Evolutionary conservation across 768 basidiomycete genomes (phyloP).

Genomic region (Lactarius vividus): DNA sequence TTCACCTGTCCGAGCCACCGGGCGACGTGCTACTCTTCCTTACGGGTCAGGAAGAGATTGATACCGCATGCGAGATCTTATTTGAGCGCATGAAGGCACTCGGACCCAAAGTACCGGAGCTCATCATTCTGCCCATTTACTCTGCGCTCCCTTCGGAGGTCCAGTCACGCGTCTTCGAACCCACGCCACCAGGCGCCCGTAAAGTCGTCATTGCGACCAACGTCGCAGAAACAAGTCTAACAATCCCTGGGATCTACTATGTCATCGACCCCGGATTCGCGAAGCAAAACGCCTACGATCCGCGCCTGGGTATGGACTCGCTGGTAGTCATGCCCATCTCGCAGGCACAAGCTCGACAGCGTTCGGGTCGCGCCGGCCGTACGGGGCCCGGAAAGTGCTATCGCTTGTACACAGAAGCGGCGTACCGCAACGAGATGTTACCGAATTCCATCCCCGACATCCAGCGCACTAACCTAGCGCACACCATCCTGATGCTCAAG

Average conservation of each 20-base stretch:
- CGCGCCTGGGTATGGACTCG: conserved; percentile 97
- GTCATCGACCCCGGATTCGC: conserved; percentile 98
- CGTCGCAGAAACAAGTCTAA: conserved; percentile 97
- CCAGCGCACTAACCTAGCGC: conserved; percentile 88
- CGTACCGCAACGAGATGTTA: conserved; percentile 98
- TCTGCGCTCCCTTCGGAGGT: conserved; percentile 98
- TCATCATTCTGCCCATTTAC: conserved; percentile 96
- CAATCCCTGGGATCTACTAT: conserved; percentile 98
- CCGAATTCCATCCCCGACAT: conserved; percentile 98
- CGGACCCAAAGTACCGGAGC: conserved; percentile 97
- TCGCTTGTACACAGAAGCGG: conserved; percentile 95
- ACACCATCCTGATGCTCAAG: conserved; percentile 92
- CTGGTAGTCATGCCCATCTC: conserved; percentile 98
- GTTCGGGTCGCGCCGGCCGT: conserved; percentile 93
- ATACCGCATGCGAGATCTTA: conserved; percentile 94
- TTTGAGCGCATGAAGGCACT: conserved; percentile 99
- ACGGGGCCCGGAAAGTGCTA: conserved; percentile 99
- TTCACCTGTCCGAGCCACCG: conserved; percentile 96
- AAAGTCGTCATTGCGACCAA: conserved; percentile 99
- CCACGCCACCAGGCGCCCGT: conserved; percentile 95
- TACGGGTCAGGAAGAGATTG: conserved; percentile 98
- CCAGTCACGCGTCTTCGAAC: conserved; percentile 96
- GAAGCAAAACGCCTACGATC: conserved; percentile 98
- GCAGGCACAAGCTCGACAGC: conserved; percentile 95
- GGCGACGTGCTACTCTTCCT: conserved; percentile 97